phyloP scores from a whole-genome alignment of 2,329 filamentous ascomycete genomes.

The Sporothrix humicola region DNA sequence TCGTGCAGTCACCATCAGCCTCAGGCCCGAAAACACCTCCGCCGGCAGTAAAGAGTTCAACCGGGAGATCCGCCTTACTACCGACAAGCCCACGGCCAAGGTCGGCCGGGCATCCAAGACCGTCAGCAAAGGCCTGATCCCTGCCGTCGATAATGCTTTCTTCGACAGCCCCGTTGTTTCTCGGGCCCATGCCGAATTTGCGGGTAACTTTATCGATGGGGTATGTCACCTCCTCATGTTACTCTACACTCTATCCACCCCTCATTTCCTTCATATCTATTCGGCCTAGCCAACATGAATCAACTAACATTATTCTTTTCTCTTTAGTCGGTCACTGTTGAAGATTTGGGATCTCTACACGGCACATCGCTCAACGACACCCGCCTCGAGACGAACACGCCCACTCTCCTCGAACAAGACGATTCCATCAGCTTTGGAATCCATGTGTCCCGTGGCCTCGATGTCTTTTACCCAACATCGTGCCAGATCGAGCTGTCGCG shows the following conservation, averaged over 20 bases:
- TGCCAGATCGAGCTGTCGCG: constrained; percentile 41
- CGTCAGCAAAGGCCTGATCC: constrained; percentile 50
- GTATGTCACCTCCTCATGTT: constrained; percentile 44
- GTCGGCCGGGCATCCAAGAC: constrained; percentile 57
- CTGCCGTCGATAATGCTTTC: constrained; percentile 60
- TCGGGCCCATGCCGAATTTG: constrained; percentile 66
- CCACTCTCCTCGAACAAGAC: constrained; percentile 43
- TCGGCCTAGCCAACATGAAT: too few species aligned
- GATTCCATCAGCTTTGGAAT: constrained; percentile 50
- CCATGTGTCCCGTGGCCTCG: constrained; percentile 47
- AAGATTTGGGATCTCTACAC: constrained; percentile 58
- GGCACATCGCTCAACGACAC: constrained; percentile 56
- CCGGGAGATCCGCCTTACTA: constrained; percentile 42
- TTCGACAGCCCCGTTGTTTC: constrained; percentile 77
- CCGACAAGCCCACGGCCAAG: constrained; percentile 38
- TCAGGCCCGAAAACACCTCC: constrained; percentile 35
- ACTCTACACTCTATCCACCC: constrained; percentile 30
- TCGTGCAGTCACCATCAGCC: constrained; percentile 38
- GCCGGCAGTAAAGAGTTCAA: constrained; percentile 35
- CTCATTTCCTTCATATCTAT: neutral
- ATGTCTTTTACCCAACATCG: constrained; percentile 43
- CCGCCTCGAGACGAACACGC: constrained; percentile 38
- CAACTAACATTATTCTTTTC: constrained; percentile 10
- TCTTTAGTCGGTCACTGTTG: constrained; percentile 52
- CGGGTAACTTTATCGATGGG: constrained; percentile 51